Base-by-base conservation (phyloP, 208 protist species). In the Angomonas ambiguus region DNA sequence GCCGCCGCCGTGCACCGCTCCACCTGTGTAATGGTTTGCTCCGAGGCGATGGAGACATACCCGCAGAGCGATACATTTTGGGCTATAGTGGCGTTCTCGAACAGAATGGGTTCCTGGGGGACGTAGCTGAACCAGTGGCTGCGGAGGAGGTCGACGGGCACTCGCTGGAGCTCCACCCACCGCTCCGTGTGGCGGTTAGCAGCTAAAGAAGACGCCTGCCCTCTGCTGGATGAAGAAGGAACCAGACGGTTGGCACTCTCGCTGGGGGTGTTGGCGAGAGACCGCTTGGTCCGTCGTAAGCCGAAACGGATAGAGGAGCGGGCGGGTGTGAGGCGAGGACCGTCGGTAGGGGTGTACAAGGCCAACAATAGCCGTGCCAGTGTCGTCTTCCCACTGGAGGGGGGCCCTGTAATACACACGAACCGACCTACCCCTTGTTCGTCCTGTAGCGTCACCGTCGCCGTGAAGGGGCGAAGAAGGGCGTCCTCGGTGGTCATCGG, bases 71-170 rank as follows among this genome's bases (percentile, higher is more conserved):
- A 76, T 25, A 92, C 77, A 64, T 92, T 92, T 57, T 92, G 82
- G 1, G 82, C 86, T 45, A 92, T 74, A 20, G 86, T 82, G 2
- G 85, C 78, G 24, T 76, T 79, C 28, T 65, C 49, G 59, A 92
- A 84, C 10, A 92, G 34, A 0, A 72, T 84, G 16, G 82, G 70
- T 20, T 35, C 65, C 77, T 89, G 78, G 18, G 86, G 86, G 18
- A 92, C 80, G 67, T 89, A 92, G 73, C 80, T 82, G 62, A 92
- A 92, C 35, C 88, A 64, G 24, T 60, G 58, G 24, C 74, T 57
- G 10, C 86, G 82, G 34, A 92, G 78, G 11, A 80, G 58, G 33
- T 83, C 77, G 0, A 59, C 62, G 1, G 77, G 77, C 10, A 83
- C 62, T 24, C 55, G 34, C 51, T 64, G 49, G 2, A 83, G 65